These are phyloP conservation scores for Protomyces inundatus DNA, from an alignment of 1,139 yeast species.

Conservation along the genomic window DNA sequence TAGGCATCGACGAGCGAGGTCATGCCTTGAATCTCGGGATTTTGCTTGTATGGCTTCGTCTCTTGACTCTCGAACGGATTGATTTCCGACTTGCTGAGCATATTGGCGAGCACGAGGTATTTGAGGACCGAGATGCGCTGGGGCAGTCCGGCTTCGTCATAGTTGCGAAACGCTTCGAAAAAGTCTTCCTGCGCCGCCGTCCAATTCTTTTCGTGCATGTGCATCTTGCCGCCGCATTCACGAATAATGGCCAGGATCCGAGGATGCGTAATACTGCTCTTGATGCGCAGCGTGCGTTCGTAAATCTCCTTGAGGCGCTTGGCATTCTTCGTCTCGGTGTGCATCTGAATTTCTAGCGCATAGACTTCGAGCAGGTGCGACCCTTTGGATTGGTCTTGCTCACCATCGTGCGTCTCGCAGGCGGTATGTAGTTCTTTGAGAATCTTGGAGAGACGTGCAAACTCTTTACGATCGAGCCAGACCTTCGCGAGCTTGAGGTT, in stretches of 20 bases:
- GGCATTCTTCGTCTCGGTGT: conserved; percentile 43
- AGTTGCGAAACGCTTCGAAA: conserved; percentile 67
- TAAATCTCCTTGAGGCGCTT: conserved; percentile 48
- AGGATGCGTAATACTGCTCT: conserved; percentile 71
- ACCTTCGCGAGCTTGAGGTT: conserved; percentile 51
- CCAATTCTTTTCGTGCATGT: conserved; percentile 56
- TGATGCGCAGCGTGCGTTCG: conserved; percentile 46
- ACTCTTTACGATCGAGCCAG: conserved; percentile 41
- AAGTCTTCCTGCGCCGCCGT: conserved; percentile 59
- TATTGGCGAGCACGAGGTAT: conserved; percentile 58
- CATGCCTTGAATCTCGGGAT: conserved; percentile 41
- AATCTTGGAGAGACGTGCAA: conserved; percentile 38
- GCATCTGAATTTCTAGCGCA: conserved; percentile 59
- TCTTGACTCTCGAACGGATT: conserved; percentile 59
- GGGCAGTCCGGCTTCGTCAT: conserved; percentile 71
- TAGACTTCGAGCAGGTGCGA: conserved; percentile 53
- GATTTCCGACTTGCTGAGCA: conserved; percentile 59
- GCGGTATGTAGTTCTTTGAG: conserved; percentile 44
- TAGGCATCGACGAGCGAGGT: conserved; percentile 42
- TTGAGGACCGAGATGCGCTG: conserved; percentile 52
- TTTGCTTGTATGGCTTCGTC: conserved; percentile 44
- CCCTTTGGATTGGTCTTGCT: conserved; percentile 35
- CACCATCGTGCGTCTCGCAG: conserved; percentile 35
- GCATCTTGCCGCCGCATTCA: conserved; percentile 70
- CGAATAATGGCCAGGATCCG: conserved; percentile 62